These are phyloP conservation scores for Coemansia sp. DNA, from an alignment of 192 early-diverging fungal species.

Conservation along the genomic window DNA sequence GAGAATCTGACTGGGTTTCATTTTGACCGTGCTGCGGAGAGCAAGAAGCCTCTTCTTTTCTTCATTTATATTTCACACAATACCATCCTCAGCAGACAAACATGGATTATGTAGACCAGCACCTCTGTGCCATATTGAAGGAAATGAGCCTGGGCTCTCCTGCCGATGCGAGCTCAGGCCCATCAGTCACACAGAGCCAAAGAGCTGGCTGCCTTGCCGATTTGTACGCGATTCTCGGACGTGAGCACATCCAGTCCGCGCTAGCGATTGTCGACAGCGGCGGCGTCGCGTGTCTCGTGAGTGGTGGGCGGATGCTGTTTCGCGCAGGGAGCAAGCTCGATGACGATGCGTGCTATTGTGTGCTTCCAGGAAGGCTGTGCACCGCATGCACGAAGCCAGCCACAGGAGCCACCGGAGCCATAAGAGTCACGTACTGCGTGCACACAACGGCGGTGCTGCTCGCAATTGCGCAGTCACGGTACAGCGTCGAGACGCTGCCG, in stretches of 20 bases:
- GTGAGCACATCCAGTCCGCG: slow-evolving; percentile 25
- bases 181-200: background rate
- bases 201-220: slow-evolving; percentile 17
- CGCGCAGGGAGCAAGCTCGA: slow-evolving; percentile 17
- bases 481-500: slow-evolving; percentile 27
- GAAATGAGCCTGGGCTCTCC: slow-evolving; percentile 17
- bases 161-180: background rate
- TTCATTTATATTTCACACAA: background rate
- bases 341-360: slow-evolving; percentile 35
- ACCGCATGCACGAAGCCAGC: slow-evolving; percentile 25
- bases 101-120: slow-evolving; percentile 51
- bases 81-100: background rate
- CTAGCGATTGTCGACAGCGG: slow-evolving; percentile 44
- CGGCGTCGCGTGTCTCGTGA: slow-evolving; percentile 44
- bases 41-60: background rate
- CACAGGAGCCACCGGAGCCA: slow-evolving; percentile 4
- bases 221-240: slow-evolving; percentile 41
- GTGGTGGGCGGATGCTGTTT: slow-evolving; percentile 36
- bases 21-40: no score
- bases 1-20: no score
- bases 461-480: slow-evolving; percentile 39
- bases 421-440: slow-evolving; percentile 34
- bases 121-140: slow-evolving; percentile 34
- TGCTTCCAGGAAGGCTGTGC: slow-evolving; percentile 52
- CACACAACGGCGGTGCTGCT: slow-evolving; percentile 47